Evolutionary conservation across 306 rosid species (phyloP).

Genomic region (Lathyrus oleraceus): DNA sequence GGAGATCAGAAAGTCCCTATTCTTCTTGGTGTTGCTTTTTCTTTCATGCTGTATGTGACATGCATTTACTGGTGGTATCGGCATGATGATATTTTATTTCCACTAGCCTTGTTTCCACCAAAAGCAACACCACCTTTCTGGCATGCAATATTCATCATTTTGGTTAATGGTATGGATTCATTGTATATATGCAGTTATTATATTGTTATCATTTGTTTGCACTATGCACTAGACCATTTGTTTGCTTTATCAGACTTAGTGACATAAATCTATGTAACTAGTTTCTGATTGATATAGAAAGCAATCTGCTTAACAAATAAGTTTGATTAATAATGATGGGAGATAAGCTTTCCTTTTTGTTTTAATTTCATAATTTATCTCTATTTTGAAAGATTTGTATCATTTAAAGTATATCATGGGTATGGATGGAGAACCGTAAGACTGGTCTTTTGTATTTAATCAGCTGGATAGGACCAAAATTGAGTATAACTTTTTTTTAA

Average conservation of each 20-base stretch:
- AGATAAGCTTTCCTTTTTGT: slow-evolving; percentile 16
- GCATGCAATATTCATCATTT: slow-evolving; percentile 80
- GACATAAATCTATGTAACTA: neutral
- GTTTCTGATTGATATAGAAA: slow-evolving; percentile 33
- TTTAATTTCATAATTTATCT: slow-evolving; percentile 1
- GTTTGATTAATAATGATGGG: slow-evolving; percentile 17
- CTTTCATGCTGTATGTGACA: slow-evolving; percentile 67
- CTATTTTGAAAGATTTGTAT: slow-evolving; percentile 1
- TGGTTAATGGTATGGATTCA: slow-evolving; percentile 82
- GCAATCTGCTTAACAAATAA: neutral
- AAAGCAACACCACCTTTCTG: slow-evolving; percentile 73
- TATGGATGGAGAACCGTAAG: neutral
- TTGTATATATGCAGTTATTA: neutral
- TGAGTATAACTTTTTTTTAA: neutral
- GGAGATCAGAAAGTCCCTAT: slow-evolving; percentile 75
- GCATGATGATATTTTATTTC: slow-evolving; percentile 71
- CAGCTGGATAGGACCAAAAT: neutral
- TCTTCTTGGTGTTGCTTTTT: slow-evolving; percentile 52
- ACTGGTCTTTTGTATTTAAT: slow-evolving; percentile 5
- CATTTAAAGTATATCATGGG: slow-evolving; percentile 10
- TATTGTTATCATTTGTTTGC: slow-evolving; percentile 6
- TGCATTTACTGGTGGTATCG: slow-evolving; percentile 79
- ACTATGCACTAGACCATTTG: slow-evolving; percentile 13
- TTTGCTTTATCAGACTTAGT: slow-evolving; percentile 17
- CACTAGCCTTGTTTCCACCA: slow-evolving; percentile 83